phyloP scores from a whole-genome alignment of 345 rosid species.

The Mangifera indica region DNA sequence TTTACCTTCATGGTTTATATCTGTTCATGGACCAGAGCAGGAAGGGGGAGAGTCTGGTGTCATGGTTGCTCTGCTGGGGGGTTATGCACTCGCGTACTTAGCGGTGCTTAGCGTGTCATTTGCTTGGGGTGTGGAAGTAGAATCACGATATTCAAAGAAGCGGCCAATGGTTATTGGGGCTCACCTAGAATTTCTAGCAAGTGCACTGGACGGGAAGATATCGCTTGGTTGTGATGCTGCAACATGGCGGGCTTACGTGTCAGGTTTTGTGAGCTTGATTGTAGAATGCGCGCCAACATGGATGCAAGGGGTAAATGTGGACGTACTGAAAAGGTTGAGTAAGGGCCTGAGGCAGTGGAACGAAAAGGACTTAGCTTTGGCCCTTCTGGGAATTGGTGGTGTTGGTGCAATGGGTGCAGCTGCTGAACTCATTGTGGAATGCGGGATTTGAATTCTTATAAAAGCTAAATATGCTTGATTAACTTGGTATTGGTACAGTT shows the following conservation, averaged over 20 bases:
- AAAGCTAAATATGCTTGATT: no score
- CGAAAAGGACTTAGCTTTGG: conserved; percentile 76
- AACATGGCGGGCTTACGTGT: conserved; percentile 75
- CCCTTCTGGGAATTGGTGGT: conserved; percentile 70
- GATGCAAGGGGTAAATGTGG: conserved; percentile 73
- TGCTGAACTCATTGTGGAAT: conserved; percentile 65
- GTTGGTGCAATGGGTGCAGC: conserved; percentile 60
- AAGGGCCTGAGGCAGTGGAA: conserved; percentile 73
- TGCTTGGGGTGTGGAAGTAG: conserved; percentile 83
- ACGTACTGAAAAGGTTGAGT: conserved; percentile 75
- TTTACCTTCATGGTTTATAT: conserved; percentile 92
- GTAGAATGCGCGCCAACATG: conserved; percentile 69
- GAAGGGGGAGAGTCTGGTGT: conserved; percentile 52
- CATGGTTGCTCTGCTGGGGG: conserved; percentile 70
- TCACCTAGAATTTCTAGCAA: conserved; percentile 81
- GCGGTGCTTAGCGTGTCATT: conserved; percentile 71
- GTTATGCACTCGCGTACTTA: conserved; percentile 85
- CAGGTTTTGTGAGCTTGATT: conserved; percentile 76
- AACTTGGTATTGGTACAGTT: no score
- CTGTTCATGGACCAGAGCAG: conserved; percentile 55
- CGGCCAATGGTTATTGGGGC: conserved; percentile 56
- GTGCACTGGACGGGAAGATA: conserved; percentile 81
- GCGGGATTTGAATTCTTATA: conserved; percentile 13
- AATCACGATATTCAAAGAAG: conserved; percentile 60
- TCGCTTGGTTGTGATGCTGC: conserved; percentile 81